These are phyloP conservation scores for Eucalyptus erythrocorys DNA, from an alignment of 345 rosid species.

Conservation along the genomic window DNA sequence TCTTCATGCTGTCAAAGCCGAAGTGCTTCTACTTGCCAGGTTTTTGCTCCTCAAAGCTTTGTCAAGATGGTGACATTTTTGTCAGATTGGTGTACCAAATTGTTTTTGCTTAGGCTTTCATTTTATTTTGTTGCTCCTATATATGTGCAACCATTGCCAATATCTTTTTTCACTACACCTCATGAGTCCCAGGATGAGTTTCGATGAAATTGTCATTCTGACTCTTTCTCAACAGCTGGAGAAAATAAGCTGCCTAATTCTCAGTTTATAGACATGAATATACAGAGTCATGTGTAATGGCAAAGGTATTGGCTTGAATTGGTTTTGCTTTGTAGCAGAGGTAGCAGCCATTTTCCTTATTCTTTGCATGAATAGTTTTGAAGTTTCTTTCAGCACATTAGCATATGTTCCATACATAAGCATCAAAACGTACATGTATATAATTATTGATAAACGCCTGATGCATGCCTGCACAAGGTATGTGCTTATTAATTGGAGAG, in stretches of 20 bases:
- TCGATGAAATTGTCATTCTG: neutral
- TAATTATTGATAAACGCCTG: neutral
- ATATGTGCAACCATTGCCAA: neutral
- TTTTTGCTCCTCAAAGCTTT: neutral
- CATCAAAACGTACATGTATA: neutral
- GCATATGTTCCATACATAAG: neutral
- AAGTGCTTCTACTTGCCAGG: slow-evolving; percentile 60
- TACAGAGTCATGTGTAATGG: neutral
- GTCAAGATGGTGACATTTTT: neutral
- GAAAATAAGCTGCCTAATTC: neutral
- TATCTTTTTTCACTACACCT: neutral
- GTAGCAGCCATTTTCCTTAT: neutral
- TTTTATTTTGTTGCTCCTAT: neutral
- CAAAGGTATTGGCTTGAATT: neutral
- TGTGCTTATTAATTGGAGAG: neutral
- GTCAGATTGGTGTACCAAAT: neutral
- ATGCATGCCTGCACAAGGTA: neutral
- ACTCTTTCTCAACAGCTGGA: neutral
- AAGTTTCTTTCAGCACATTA: neutral
- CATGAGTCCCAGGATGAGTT: neutral
- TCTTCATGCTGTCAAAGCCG: slow-evolving; percentile 41
- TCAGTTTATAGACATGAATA: neutral
- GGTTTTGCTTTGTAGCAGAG: neutral
- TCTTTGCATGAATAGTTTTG: neutral
- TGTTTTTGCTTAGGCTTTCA: neutral